Percentiles rank a stretch among this genome's conserved stretches.
Evolutionary conservation across 257 asterid genomes (phyloP).

Genomic region (Lycium ferocissimum): DNA sequence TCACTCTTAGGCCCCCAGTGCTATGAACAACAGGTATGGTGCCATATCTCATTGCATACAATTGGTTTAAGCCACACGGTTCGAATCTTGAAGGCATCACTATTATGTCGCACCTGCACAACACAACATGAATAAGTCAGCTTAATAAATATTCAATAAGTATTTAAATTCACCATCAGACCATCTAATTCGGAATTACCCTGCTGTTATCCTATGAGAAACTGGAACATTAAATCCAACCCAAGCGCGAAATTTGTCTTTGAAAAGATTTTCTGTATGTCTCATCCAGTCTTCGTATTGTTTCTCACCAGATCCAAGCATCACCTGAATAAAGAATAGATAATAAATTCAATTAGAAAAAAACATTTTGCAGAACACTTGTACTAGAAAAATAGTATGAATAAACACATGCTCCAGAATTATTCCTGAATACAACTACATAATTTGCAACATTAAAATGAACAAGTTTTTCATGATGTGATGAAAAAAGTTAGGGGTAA

Average conservation of each 20-base stretch:
- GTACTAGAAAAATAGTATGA: slow-evolving; percentile 8
- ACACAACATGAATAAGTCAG: slow-evolving; percentile 21
- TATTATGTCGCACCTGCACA: slow-evolving; percentile 87
- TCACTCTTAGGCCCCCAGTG: slow-evolving; percentile 94
- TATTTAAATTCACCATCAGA: background rate
- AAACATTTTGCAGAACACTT: background rate
- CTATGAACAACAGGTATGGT: slow-evolving; percentile 86
- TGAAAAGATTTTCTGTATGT: slow-evolving; percentile 59
- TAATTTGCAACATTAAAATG: background rate
- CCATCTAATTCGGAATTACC: slow-evolving; percentile 48
- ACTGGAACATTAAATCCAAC: slow-evolving; percentile 95
- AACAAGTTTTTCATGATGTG: background rate
- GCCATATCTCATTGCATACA: slow-evolving; percentile 98
- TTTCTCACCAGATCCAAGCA: slow-evolving; percentile 99
- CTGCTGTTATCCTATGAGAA: slow-evolving; percentile 90
- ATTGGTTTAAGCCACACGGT: slow-evolving; percentile 94
- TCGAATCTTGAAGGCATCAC: slow-evolving; percentile 97
- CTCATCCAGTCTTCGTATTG: slow-evolving; percentile 99
- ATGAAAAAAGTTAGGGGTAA: background rate
- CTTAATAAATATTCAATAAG: background rate
- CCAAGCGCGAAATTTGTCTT: slow-evolving; percentile 90
- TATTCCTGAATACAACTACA: background rate
- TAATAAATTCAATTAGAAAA: background rate
- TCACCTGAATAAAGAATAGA: slow-evolving; percentile 55
- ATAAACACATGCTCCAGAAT: background rate